phyloP scores from a whole-genome alignment of 768 basidiomycete species.

The Kwoniella dejecticola region DNA sequence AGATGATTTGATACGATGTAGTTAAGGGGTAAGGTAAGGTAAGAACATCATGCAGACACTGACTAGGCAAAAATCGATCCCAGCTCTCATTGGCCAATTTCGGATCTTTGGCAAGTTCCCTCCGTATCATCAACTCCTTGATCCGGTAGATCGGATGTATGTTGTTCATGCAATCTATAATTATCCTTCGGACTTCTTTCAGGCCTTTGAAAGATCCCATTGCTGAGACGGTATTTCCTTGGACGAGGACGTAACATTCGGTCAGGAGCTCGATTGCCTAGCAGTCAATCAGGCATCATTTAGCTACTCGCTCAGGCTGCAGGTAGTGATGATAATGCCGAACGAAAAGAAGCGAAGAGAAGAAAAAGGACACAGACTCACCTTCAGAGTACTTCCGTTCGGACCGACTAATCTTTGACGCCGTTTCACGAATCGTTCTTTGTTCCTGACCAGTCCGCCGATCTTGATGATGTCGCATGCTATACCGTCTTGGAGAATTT shows the following conservation, averaged over 20 bases:
- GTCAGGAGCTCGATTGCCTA: constrained; percentile 97
- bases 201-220: constrained; percentile 96
- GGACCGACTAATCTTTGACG: constrained; percentile 96
- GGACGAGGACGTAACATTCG: constrained; percentile 94
- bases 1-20: too few species aligned
- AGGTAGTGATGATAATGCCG: too few species aligned
- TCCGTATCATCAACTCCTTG: constrained; percentile 99
- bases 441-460: constrained; percentile 88
- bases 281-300: too few species aligned
- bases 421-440: constrained; percentile 93
- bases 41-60: constrained; percentile 14
- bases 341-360: too few species aligned
- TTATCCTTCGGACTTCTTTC: constrained; percentile 92
- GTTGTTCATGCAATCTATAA: constrained; percentile 99
- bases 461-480: constrained; percentile 99
- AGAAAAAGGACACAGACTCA: too few species aligned
- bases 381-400: constrained; percentile 95
- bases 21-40: too few species aligned
- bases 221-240: constrained; percentile 95
- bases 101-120: constrained; percentile 96
- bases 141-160: constrained; percentile 99
- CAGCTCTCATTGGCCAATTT: constrained; percentile 90
- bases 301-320: too few species aligned
- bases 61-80: constrained; percentile 90
- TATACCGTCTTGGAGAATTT: constrained; percentile 82